These are phyloP conservation scores for Pseudogymnoascus sp. DNA, from an alignment of 2,329 filamentous ascomycete species.

Conservation along the genomic window DNA sequence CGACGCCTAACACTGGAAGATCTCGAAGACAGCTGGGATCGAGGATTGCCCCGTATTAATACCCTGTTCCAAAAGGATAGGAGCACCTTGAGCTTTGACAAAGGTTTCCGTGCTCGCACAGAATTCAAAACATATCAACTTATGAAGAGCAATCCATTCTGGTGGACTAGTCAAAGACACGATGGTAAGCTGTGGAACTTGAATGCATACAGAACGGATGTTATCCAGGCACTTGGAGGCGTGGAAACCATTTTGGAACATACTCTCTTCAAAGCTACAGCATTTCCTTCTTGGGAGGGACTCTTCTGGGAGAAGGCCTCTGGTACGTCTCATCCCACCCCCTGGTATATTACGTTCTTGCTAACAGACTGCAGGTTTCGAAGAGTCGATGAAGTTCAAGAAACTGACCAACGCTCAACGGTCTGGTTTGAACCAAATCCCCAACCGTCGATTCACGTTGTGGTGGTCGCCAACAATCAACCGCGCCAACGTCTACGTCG, in stretches of 20 bases:
- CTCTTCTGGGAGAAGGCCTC: slow-evolving; percentile 75
- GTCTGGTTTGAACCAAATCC: slow-evolving; percentile 95
- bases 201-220: slow-evolving; percentile 91
- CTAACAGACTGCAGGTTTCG: slow-evolving; percentile 18
- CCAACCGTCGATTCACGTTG: slow-evolving; percentile 93
- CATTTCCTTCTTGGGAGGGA: slow-evolving; percentile 94
- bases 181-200: slow-evolving; percentile 97
- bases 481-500: slow-evolving; percentile 93
- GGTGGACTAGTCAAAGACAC: slow-evolving; percentile 97
- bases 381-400: slow-evolving; percentile 87
- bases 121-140: slow-evolving; percentile 98
- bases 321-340: slow-evolving; percentile 35
- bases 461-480: slow-evolving; percentile 98
- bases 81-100: slow-evolving; percentile 95
- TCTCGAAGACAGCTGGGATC: slow-evolving; percentile 96
- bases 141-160: slow-evolving; percentile 99
- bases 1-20: slow-evolving; percentile 89
- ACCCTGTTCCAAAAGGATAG: slow-evolving; percentile 98
- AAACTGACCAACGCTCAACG: slow-evolving; percentile 96
- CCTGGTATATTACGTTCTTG: slow-evolving; percentile 26
- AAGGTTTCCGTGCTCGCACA: slow-evolving; percentile 88
- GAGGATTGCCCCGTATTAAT: slow-evolving; percentile 94
- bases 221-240: slow-evolving; percentile 85
- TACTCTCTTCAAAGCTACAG: slow-evolving; percentile 92
- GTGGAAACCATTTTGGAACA: slow-evolving; percentile 98